Conservation (phyloP, 1,139 yeast genomes). For the Suhomyces ambrosiae region DNA sequence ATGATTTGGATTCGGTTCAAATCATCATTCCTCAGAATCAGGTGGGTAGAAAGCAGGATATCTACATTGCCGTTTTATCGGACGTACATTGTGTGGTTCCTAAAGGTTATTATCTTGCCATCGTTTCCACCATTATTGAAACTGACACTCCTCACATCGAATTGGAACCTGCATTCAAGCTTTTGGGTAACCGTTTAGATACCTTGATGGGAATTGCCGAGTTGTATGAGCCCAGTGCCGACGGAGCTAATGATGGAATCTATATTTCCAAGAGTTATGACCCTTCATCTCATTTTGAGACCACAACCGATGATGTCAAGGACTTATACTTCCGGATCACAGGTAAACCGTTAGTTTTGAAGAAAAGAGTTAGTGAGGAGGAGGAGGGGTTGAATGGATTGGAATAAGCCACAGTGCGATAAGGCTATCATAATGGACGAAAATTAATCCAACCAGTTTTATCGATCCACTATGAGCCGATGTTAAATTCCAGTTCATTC, state of each 20-base stretch:
- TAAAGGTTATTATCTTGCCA: conserved; percentile 88
- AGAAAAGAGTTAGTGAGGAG: conserved; percentile 69
- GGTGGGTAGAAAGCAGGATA: conserved; percentile 89
- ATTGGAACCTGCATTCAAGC: conserved; percentile 90
- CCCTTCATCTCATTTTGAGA: conserved; percentile 92
- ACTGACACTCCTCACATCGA: conserved; percentile 92
- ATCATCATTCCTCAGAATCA: conserved; percentile 96
- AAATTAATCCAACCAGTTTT: neutral
- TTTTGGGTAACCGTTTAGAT: conserved; percentile 77
- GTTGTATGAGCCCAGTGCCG: conserved; percentile 80
- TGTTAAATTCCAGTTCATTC: neutral
- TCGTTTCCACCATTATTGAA: conserved; percentile 91
- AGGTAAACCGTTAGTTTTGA: conserved; percentile 87
- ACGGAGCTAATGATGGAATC: conserved; percentile 78
- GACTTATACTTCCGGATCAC: conserved; percentile 86
- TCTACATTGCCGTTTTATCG: conserved; percentile 89
- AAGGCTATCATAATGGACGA: no score
- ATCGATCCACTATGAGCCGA: no score
- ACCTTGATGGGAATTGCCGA: conserved; percentile 97
- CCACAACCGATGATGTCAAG: conserved; percentile 95
- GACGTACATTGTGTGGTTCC: conserved; percentile 90
- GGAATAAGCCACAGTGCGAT: conserved; percentile 8
- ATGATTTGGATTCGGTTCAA: conserved; percentile 86
- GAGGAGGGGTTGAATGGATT: conserved; percentile 39
- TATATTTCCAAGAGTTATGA: conserved; percentile 89